These are phyloP conservation scores for Schoenoplectus tabernaemontani DNA, from an alignment of 202 grass and related monocot species.

Conservation along the genomic window DNA sequence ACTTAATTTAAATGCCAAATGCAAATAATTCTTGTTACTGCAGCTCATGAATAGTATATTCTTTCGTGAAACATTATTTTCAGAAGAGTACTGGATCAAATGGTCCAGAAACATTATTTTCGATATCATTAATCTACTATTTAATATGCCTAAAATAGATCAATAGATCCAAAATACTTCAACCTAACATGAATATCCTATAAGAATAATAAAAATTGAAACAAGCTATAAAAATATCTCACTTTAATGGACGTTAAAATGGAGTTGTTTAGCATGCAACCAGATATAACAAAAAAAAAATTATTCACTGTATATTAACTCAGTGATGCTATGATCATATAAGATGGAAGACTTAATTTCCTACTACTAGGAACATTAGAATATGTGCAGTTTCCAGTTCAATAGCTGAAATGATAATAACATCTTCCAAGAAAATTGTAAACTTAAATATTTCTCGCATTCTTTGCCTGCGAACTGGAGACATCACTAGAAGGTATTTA, in stretches of 20 bases:
- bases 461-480: not conserved
- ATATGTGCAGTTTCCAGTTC: not conserved
- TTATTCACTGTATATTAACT: no score
- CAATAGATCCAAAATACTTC: not conserved
- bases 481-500: not conserved
- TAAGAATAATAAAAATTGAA: not conserved
- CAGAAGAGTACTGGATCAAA: not conserved
- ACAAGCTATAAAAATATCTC: not conserved
- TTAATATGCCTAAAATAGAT: not conserved
- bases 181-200: not conserved
- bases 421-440: not conserved
- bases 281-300: not conserved
- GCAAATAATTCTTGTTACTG: not conserved
- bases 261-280: not conserved
- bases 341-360: not conserved
- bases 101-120: not conserved
- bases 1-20: not conserved
- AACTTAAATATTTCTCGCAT: not conserved
- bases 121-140: not conserved
- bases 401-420: not conserved
- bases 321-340: not conserved
- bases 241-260: not conserved
- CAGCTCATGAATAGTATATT: not conserved
- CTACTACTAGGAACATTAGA: not conserved
- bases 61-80: not conserved